Base-by-base conservation (phyloP, 805 yeast genomes). In the Saturnispora quitensis region DNA sequence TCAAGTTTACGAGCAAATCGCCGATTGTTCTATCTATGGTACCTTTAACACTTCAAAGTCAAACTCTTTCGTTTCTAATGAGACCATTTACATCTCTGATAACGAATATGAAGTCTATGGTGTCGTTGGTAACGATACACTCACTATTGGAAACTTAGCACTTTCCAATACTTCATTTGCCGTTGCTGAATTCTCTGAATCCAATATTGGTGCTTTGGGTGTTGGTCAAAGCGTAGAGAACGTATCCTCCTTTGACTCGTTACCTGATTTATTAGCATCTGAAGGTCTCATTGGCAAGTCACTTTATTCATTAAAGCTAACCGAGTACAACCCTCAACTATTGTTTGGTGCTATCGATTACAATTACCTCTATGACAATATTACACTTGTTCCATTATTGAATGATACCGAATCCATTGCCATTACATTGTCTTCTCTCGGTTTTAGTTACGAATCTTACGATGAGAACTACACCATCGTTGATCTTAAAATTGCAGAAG, bases 151-250 rank as follows among this genome's bases (percentile, higher is more conserved):
- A 15, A 34, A 33, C 18, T 3, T 33, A 3, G 15, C 44, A 9
- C n/a, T 51, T 7, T 43, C 42, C 12, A 43, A 44, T 34, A 40
- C 47, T 9, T 34, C 51, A 5, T 52, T 57, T 42, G 59, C 50
- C 17, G 48, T 49, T 40, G 57, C 55, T 5, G 54, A 54, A n/a
- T 12, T 34, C 9, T 52, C 58, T 3, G 51, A 48, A 12, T 51
- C 55, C 12, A 53, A 49, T 18, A 38, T 56, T 25, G 59, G 59
- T 52, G 53, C 53, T n/a, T 46, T 57, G 12, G 60, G 60, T 48
- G 36, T 57, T 38, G 59, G 60, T 52, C 40, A 53, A 33, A 27
- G 43, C 3, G 35, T 12, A 34, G 49, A 54, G 18, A 49, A 49
- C 34, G 12, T 31, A n/a, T 48, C 52, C 3, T 27, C 56, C 2